Evolutionary conservation across 768 basidiomycete species (phyloP).

Genomic region (Leccinellum luteum): DNA sequence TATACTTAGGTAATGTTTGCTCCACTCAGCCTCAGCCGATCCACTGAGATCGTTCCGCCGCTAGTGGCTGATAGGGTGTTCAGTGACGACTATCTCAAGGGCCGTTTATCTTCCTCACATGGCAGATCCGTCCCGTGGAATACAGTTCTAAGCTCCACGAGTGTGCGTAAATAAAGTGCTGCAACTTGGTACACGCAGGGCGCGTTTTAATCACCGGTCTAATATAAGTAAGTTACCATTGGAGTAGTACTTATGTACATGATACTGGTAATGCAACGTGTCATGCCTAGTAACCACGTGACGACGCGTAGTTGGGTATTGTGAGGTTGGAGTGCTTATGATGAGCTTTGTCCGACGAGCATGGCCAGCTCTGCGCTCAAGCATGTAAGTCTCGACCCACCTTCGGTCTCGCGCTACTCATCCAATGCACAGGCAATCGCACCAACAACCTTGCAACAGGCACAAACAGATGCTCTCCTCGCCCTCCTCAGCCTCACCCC

Average conservation of each 20-base stretch:
- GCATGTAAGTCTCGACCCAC: constrained; percentile 35
- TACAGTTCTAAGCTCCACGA: not conserved
- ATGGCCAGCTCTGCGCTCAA: constrained; percentile 48
- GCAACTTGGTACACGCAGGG: not conserved
- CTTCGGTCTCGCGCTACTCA: constrained; percentile 20
- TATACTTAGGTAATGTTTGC: constrained; percentile 3
- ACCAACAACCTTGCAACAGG: constrained; percentile 73
- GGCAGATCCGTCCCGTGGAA: not conserved
- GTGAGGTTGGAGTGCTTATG: not conserved
- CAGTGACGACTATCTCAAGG: not conserved
- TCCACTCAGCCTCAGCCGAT: constrained; percentile 21
- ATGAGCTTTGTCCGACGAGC: constrained; percentile 2
- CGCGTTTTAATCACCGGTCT: not conserved
- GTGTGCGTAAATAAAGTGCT: not conserved
- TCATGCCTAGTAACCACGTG: constrained; percentile 13
- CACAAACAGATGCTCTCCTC: constrained; percentile 83
- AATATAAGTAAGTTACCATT: not conserved
- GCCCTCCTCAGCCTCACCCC: constrained; percentile 81
- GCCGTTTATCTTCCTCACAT: too few relatives aligned
- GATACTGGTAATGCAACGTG: not conserved
- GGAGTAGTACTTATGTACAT: not conserved
- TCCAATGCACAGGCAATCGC: constrained; percentile 38
- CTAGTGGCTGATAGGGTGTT: not conserved
- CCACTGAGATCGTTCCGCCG: not conserved
- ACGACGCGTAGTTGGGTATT: not conserved